Evolutionary conservation across 352 stramenopile genomes (phyloP), one percentile per base, ranked within the genome.

Genomic region (Phytophthora sp.): DNA sequence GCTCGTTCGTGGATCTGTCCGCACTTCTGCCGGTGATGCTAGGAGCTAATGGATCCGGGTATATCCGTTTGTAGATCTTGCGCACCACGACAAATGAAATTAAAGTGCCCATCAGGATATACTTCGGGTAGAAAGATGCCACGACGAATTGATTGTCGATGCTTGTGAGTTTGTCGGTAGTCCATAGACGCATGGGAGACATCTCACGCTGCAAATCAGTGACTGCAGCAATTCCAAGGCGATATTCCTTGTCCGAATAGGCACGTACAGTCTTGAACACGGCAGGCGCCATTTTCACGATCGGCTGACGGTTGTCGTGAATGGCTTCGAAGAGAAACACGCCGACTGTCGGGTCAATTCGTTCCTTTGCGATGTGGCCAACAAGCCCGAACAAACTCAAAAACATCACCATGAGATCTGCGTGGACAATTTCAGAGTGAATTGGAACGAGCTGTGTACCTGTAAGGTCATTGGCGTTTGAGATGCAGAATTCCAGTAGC

Each of bases 401-500:
- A 12, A 73, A 76, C 52, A 76, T 76, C 4, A 72, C 64, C 65
- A 77, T 74, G n/a, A 77, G 52, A 15, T 82, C 74, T 30, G 74
- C 70, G 35, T 76, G 62, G 1, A 82, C 70, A 11, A 80, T 69
- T 32, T 68, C 42, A 11, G 56, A 54, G 52, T 72, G 53, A 8
- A 78, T 74, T 12, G 58, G 54, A 2, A 79, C 54, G 1, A 68
- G 44, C 12, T 72, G 65, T 4, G 62, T 58, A 5, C 35, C 42
- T 1, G 60, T 61, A 11, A 72, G 27, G 20, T 64, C 57, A 18
- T 76, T 78, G 2, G 55, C 71, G 4, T 80, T 69, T 3, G 57
- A 64, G 26, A 81, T 65, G 26, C 71, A 77, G 41, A 83, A 82
- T 37, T 84, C 77, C 7, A 66, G 50, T 9, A 87, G 32, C 1